Base-by-base conservation (phyloP, 768 basidiomycete genomes). In the Amanita rubescens region DNA sequence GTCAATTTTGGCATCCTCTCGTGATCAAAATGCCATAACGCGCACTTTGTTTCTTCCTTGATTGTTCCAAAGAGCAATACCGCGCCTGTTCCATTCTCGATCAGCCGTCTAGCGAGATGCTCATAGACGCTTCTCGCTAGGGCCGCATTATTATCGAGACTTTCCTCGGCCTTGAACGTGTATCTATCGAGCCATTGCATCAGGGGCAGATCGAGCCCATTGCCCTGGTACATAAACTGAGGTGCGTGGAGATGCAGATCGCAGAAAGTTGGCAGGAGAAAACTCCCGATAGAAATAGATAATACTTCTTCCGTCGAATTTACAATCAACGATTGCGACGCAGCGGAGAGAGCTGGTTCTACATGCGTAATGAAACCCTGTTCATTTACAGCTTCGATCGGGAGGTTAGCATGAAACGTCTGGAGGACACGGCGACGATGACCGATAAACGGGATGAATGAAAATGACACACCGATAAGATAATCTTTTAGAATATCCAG, bases 231-330 rank as follows among this genome's bases (percentile, higher is more conserved):
- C 32, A 93, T 73, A 63, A 87, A 93, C 63, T 94, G 93, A 1
- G 92, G 89, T 0, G 91, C 90, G 63, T 94, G 92, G 0, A 93
- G 75, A 62, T 94, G 91, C 4, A 90, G 73, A 65, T 94, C 91
- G 53, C 79, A 82, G 66, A 92, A 94, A 0, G 83, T 80, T 1
- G 91, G 89, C n/a, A 87, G 57, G 38, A 93, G 54, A 62, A 93
- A 90, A 49, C 70, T 75, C n/a, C 82, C 82, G 8, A 51, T 27
- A 2, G 79, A 78, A 11, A 87, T 62, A 5, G 57, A 45, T 1
- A 60, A 62, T 35, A 71, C 62, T 20, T 55, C 45, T 12, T 56
- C 57, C 17, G 58, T 53, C 15, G 59, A 43, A 8, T 59, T 55
- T 30, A 12, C 46, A 34, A 35, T 17, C 60, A 43, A 20, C 77